Percentiles rank a stretch among this genome's conserved stretches.
Evolutionary conservation across 106 monocot genomes (phyloP).

Genomic region (Platanthera guangdongensis): DNA sequence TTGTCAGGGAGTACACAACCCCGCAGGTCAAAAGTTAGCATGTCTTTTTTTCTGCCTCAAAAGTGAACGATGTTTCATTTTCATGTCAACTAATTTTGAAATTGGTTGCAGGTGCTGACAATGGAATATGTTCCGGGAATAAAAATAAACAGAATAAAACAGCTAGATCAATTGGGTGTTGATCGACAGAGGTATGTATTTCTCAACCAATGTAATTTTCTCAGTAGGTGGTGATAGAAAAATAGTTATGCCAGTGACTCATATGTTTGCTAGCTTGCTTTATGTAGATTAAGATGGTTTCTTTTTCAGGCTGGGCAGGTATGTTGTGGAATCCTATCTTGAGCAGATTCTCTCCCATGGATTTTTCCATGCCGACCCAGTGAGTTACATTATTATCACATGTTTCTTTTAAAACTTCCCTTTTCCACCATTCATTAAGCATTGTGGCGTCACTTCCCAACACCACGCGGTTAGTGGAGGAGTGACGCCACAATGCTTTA

Average conservation of each 20-base stretch:
- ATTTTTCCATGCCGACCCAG: conserved; percentile 99
- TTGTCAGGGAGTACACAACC: conserved; percentile 88
- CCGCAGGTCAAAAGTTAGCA: conserved; percentile 55
- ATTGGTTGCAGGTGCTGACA: conserved; percentile 61
- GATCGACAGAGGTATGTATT: conserved; percentile 89
- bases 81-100: background rate
- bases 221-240: background rate
- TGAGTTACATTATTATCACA: conserved; percentile 22
- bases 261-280: background rate
- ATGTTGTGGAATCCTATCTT: conserved; percentile 96
- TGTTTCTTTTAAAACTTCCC: background rate
- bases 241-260: background rate
- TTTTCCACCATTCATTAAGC: background rate
- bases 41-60: background rate
- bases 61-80: background rate
- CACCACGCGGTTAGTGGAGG: too few species aligned
- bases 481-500: too few species aligned
- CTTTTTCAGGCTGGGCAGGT: conserved; percentile 69
- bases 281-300: background rate
- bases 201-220: background rate
- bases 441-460: too few species aligned
- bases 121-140: conserved; percentile 99
- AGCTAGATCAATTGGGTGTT: conserved; percentile 91
- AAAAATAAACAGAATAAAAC: conserved; percentile 95
- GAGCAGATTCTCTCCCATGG: conserved; percentile 99